Evolutionary conservation across 371 early-diverging fungal species (phyloP), one percentile per base, ranked within the genome.

Genomic region (Mucor velutinosus): DNA sequence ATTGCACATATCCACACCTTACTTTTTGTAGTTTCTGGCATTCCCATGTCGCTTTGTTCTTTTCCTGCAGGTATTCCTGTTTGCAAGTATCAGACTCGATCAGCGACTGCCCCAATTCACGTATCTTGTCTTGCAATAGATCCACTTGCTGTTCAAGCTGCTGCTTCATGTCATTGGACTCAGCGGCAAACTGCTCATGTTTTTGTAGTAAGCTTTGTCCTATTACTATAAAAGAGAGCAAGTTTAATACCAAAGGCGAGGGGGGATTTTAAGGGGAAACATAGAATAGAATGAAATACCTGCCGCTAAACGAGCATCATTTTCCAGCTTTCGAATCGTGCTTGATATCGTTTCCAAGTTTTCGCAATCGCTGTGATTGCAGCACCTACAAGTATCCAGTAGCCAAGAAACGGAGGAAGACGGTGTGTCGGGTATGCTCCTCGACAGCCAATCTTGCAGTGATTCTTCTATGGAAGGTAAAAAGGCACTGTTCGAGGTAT

Each of bases 1-100:
- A 25, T 21, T 41, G 19, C 23, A 23, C 30, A 47, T 47, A 47
- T 47, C 29, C 14, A 29, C 39, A 29, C 39, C 23, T 79, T 47
- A 80, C 83, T 73, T 80, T 77, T 77, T 83, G 76, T 23, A 79
- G 67, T 51, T 76, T 80, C 70, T 83, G 79, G 29, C 43, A 67
- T 63, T 79, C 78, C 78, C 83, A 76, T 14, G 60, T 69, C 0
- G 62, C 30, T 57, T 64, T 72, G 27, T 70, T 70, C 35, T 73
- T 75, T 65, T 78, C 69, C 33, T 77, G 70, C 10, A 64, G 43
- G 21, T 76, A 51, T 53, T 77, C 75, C 51, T 72, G 65, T 17
- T 76, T 76, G 3, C 58, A 45, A 29, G 45, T 64, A 19, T 83
- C 79, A 8, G 76, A 68, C 30, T 80, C 79, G 11, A 73, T 55